phyloP scores from a whole-genome alignment of 805 yeast species.

The Limtongia smithiae region DNA sequence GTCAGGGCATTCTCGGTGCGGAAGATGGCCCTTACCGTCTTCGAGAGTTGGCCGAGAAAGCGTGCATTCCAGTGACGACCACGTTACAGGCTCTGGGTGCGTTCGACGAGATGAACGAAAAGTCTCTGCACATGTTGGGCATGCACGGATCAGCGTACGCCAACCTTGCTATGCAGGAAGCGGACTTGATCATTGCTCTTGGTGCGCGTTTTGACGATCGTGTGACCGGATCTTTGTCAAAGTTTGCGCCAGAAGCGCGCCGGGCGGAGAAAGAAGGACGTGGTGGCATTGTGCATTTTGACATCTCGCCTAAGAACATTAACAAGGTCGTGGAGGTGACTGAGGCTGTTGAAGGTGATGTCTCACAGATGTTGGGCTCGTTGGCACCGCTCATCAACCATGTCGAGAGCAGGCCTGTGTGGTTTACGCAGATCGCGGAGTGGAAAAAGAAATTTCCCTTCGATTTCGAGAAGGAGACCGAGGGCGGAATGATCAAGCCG shows the following conservation, averaged over 20 bases:
- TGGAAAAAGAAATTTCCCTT: conserved; percentile 91
- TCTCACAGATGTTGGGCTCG: conserved; percentile 66
- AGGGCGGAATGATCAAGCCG: conserved; percentile 65
- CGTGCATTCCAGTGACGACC: conserved; percentile 93
- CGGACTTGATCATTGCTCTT: conserved; percentile 87
- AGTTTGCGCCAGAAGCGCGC: conserved; percentile 92
- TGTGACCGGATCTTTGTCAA: conserved; percentile 80
- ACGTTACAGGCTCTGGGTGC: conserved; percentile 92
- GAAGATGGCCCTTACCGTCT: conserved; percentile 75
- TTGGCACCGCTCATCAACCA: conserved; percentile 67
- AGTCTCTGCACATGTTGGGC: conserved; percentile 93
- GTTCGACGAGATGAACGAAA: conserved; percentile 85
- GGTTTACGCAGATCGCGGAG: conserved; percentile 68
- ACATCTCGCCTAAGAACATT: conserved; percentile 93
- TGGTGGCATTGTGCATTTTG: conserved; percentile 97
- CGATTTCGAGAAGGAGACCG: conserved; percentile 66
- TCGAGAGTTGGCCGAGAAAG: conserved; percentile 83
- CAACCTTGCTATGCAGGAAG: conserved; percentile 87
- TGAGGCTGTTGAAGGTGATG: conserved; percentile 96
- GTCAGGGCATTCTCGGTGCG: conserved; percentile 81
- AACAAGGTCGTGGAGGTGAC: conserved; percentile 93
- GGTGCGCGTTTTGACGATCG: conserved; percentile 99
- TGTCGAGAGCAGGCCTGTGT: conserved; percentile 65
- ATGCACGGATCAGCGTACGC: conserved; percentile 98
- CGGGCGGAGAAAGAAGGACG: conserved; percentile 80